Evolutionary conservation across 805 yeast genomes (phyloP), one percentile per base, ranked within the genome.

Genomic region (Naumovozyma castellii): DNA sequence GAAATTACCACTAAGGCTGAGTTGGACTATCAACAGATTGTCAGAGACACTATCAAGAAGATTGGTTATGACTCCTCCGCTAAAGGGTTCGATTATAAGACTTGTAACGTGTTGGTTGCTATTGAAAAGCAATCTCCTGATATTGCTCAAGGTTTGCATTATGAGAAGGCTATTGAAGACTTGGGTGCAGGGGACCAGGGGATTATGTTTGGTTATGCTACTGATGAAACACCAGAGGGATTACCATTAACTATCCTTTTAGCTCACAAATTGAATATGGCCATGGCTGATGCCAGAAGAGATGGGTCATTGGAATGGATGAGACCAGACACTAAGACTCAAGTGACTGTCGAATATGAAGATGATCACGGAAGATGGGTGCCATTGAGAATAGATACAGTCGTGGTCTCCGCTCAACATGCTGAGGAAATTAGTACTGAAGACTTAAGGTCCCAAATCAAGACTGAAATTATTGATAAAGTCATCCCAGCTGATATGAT

Each of bases 141-240:
- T 72, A 92, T 92, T 61, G 98, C 98, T 47, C 97, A 90, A 73
- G 98, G 98, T 78, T 79, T 92, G 63, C 97, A 92, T 72, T 84
- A 84, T 71, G 97, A 92, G 66, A 62, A 77, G 81, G 72, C 95
- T 84, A 73, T 92, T 50, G 98, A 92, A 76, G 94, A 92, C 45
- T 79, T 92, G 62, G 98, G 98, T 69, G 98, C 98, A 51, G 98
- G 98, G 80, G 98, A 92, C 74, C 98, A 92, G 73, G 98, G 98
- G 82, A 92, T 92, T 67, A 92, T 92, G 98, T 92, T 92, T 65
- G 98, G 98, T 70, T 92, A 92, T 69, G 98, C 98, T 57, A 81
- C 97, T 48, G 96, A 92, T 62, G 98, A 92, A 76, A 88, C 98
- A 57, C 95, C 90, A 65, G 97, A 92, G 75, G 80, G 84, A 66